Conservation (phyloP, 176 grass and related monocot genomes). For the Miscanthus lutarioriparius region DNA sequence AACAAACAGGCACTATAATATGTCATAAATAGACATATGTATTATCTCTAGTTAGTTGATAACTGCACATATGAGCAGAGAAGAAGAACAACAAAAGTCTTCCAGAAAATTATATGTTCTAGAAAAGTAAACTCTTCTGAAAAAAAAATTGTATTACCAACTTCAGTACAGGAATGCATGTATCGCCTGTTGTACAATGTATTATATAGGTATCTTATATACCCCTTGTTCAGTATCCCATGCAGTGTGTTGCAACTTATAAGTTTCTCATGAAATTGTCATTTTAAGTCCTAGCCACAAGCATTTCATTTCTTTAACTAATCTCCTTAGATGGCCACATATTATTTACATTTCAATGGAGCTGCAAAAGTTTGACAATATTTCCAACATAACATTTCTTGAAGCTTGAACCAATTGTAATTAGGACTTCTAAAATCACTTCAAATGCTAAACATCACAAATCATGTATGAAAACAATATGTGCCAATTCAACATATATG, state of each 20-base stretch:
- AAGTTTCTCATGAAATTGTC: background rate
- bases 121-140: background rate
- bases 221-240: background rate
- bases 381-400: background rate
- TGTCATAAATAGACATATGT: background rate
- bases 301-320: constrained; percentile 8
- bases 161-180: background rate
- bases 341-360: background rate
- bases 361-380: background rate
- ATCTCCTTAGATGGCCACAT: background rate
- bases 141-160: background rate
- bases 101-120: background rate
- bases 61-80: background rate
- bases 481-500: background rate
- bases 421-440: background rate
- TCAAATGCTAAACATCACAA: background rate
- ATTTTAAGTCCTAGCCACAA: background rate
- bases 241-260: background rate
- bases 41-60: background rate
- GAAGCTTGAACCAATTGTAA: background rate
- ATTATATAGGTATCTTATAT: background rate
- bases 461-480: background rate
- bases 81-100: no score
- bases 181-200: background rate
- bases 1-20: background rate